Evolutionary conservation across 495 filamentous ascomycete genomes (phyloP), one percentile per base, ranked within the genome.

Genomic region (Amphirosellinia nigrospora): DNA sequence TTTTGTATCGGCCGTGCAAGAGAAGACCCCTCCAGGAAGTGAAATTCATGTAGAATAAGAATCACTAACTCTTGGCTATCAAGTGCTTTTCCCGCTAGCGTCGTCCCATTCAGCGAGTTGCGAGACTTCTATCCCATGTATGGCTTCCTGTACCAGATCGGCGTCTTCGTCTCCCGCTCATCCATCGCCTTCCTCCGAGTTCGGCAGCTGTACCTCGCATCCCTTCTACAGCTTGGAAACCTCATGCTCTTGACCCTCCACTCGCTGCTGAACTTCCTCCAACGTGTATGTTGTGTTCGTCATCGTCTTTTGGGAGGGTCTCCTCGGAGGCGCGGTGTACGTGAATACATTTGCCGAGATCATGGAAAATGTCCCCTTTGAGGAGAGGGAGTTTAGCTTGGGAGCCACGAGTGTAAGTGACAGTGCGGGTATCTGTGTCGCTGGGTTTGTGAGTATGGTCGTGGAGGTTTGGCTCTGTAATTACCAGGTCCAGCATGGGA

Each of bases 261-360:
- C 60, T 87, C 93, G 1, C 72, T 97, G 68, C 88, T 90, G 74
- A 81, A 89, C 74, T 95, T 93, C 70, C 86, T 98, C 46, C 95
- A 92, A 80, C 66, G 90, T 98, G 11, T 98, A 91, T 74, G 74
- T 97, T 26, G 79, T 98, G 4, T 97, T 97, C 77, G 74, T 86
- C 7, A 82, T 98, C 55, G 82, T 97, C n/a, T 97, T 98, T 76
- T 98, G 96, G 95, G 95, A 97, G 77, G 96, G 96, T 0, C 79
- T 99, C 46, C 83, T 99, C 0, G 96, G 96, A 7, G 96, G 96
- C 0, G 80, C 90, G 10, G 96, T 98, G 0, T 99, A 99, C 74
- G 94, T 98, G 53, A 97, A 95, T 69, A 97, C 94, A 0, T 99
- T 97, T 80, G 93, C 94, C 0, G 92, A 95, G 78, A 78, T 99